A percentile compares a stretch with the other conserved stretches of the same genome.
Conservation (phyloP, 306 rosid genomes). For the Corylus heterophylla region DNA sequence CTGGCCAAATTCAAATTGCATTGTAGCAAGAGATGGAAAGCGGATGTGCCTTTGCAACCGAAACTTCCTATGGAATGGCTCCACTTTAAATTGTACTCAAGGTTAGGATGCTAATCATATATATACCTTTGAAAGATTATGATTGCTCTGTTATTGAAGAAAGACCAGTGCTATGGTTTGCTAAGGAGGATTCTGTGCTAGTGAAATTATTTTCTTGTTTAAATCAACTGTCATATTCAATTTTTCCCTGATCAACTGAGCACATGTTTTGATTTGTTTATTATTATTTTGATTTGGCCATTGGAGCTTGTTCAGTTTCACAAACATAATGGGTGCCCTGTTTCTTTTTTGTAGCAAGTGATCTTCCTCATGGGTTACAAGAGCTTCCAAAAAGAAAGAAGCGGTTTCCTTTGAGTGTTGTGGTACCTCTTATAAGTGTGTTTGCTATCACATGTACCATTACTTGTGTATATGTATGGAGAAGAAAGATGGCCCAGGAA, state of each 20-base stretch:
- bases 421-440: not conserved
- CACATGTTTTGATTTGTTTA: no score
- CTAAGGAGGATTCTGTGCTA: no score
- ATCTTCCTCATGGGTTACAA: not conserved
- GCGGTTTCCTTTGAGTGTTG: not conserved
- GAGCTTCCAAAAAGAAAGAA: not conserved
- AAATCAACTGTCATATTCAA: no score
- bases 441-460: constrained; percentile 13
- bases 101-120: constrained; percentile 4
- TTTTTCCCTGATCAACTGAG: no score
- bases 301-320: not conserved
- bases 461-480: not conserved
- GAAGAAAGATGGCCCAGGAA: constrained; percentile 11
- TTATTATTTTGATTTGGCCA: not conserved
- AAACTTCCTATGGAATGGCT: constrained; percentile 27
- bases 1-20: constrained; percentile 48
- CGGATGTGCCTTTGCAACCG: constrained; percentile 37
- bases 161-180: no score
- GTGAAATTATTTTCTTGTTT: no score
- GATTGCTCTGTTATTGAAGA: no score
- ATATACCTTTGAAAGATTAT: no score
- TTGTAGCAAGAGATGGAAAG: not conserved
- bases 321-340: not conserved
- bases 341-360: constrained; percentile 1
- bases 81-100: constrained; percentile 18